Percentiles rank a stretch among this genome's conserved stretches.
Evolutionary conservation across 148 eudicot species (phyloP).

Genomic region (Cornus florida): DNA sequence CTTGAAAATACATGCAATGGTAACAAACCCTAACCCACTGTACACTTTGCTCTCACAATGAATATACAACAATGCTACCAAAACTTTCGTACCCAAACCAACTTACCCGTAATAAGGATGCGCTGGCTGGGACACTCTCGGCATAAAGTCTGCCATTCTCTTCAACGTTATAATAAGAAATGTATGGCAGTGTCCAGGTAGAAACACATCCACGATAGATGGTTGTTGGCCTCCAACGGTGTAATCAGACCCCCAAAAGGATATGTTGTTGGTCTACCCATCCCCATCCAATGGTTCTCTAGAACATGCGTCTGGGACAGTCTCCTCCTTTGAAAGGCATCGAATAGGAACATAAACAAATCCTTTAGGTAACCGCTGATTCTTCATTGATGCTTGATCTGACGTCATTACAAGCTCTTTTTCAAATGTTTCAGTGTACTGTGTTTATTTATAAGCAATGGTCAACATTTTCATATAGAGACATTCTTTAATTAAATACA

Average conservation of each 20-base stretch:
- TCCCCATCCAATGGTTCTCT: conserved; percentile 45
- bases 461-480: conserved; percentile 12
- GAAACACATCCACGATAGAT: conserved; percentile 2
- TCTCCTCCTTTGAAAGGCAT: conserved; percentile 60
- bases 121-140: conserved; percentile 23
- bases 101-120: conserved; percentile 15
- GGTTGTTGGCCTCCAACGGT: not conserved
- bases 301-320: conserved; percentile 30
- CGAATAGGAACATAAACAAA: conserved; percentile 79
- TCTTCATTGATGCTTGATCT: conserved; percentile 83
- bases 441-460: conserved; percentile 22
- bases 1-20: conserved; percentile 32
- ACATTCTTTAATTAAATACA: not conserved
- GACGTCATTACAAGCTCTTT: conserved; percentile 90
- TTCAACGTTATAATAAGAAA: not conserved
- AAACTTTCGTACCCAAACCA: conserved; percentile 33
- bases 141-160: conserved; percentile 18
- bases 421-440: conserved; percentile 69
- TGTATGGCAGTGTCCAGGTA: conserved; percentile 14
- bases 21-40: conserved; percentile 53
- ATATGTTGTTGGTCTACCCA: conserved; percentile 29
- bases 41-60: conserved; percentile 58
- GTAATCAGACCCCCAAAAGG: conserved; percentile 5
- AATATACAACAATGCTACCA: conserved; percentile 70
- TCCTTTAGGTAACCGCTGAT: conserved; percentile 82